Percentiles rank a stretch among this genome's conserved stretches.
Evolutionary conservation across 768 basidiomycete species (phyloP).

Genomic region (Chlorophyllum brunneum): DNA sequence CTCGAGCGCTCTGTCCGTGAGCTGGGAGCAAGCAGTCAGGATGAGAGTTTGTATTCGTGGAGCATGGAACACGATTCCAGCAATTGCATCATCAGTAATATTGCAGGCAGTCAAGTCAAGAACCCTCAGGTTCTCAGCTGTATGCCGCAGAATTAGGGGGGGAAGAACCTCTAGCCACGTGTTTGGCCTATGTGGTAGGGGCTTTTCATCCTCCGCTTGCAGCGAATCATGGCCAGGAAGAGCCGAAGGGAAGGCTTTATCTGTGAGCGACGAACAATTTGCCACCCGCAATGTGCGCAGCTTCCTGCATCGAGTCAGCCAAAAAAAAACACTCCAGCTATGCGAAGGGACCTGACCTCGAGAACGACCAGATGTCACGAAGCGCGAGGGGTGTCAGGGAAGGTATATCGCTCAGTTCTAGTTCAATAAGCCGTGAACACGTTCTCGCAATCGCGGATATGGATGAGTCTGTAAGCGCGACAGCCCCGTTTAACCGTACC

Average conservation of each 20-base stretch:
- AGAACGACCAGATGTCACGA: constrained; percentile 79
- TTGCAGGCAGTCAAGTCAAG: constrained; percentile 76
- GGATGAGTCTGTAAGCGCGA: constrained; percentile 52
- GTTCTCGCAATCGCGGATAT: constrained; percentile 70
- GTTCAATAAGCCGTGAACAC: constrained; percentile 74
- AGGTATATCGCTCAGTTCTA: constrained; percentile 72
- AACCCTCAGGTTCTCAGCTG: constrained; percentile 69
- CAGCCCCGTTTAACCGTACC: constrained; percentile 69
- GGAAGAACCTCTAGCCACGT: constrained; percentile 63
- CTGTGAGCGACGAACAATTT: constrained; percentile 72
- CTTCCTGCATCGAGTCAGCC: constrained; percentile 37
- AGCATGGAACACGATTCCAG: constrained; percentile 71
- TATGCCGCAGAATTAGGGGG: constrained; percentile 58
- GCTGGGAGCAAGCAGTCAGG: constrained; percentile 68
- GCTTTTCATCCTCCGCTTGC: constrained; percentile 36
- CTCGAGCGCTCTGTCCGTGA: constrained; percentile 71
- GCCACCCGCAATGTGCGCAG: constrained; percentile 74
- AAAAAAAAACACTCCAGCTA: constrained; percentile 3
- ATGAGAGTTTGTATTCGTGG: constrained; percentile 73
- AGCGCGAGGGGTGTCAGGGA: constrained; percentile 66
- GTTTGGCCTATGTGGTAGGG: constrained; percentile 49
- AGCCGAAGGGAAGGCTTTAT: constrained; percentile 66
- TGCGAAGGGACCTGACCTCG: constrained; percentile 36
- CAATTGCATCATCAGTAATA: constrained; percentile 75
- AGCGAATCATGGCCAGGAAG: constrained; percentile 13